Percentiles rank a stretch among this genome's conserved stretches.
These are phyloP conservation scores for Neopestalotiopsis sp. DNA, from an alignment of 2,329 filamentous ascomycete species.

Conservation along the genomic window DNA sequence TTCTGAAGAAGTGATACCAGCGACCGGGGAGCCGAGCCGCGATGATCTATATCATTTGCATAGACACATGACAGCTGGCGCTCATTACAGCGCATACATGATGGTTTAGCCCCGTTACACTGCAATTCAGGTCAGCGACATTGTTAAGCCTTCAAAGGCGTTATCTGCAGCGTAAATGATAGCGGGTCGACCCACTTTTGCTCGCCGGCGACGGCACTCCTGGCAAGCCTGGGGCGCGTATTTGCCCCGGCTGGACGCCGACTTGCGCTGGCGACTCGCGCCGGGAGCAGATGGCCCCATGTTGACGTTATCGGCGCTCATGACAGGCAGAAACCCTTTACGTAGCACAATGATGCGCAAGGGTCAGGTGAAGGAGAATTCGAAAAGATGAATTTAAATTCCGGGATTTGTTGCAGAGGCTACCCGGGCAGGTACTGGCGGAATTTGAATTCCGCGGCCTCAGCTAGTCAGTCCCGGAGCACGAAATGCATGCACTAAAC, in stretches of 20 bases:
- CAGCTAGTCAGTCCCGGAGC: background rate
- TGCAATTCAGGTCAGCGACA: background rate
- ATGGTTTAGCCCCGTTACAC: background rate
- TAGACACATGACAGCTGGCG: background rate
- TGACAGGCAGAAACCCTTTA: background rate
- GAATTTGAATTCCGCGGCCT: constrained; percentile 2
- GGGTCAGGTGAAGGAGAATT: background rate
- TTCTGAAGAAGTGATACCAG: background rate
- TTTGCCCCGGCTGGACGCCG: background rate
- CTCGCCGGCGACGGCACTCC: background rate
- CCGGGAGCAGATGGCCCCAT: background rate
- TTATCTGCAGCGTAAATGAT: background rate
- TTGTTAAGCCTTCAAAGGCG: background rate
- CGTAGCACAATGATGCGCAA: background rate
- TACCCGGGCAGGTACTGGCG: background rate
- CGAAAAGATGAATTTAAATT: background rate
- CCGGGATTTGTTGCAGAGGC: background rate
- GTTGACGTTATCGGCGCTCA: background rate
- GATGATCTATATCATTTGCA: background rate
- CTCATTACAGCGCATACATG: background rate
- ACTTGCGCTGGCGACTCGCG: background rate
- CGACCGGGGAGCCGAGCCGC: background rate
- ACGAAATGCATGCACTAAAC: background rate
- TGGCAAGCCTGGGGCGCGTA: constrained; percentile 2
- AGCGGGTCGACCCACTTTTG: background rate